Percentiles rank a stretch among this genome's conserved stretches.
Evolutionary conservation across 2,329 filamentous ascomycete genomes (phyloP).

Genomic region (Penicillium sp.): DNA sequence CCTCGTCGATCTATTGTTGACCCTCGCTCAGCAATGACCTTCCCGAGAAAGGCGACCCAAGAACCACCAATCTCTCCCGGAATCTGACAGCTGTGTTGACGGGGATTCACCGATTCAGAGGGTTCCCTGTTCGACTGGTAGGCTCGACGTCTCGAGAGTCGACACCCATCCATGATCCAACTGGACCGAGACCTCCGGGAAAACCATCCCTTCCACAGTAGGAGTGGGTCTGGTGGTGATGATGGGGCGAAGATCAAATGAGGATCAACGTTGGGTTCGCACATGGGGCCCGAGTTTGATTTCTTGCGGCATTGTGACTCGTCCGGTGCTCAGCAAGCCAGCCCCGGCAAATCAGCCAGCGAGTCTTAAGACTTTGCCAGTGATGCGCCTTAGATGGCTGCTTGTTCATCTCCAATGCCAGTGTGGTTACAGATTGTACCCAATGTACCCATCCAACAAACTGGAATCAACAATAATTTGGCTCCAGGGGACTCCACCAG

Average conservation of each 20-base stretch:
- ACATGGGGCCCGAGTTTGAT: not conserved
- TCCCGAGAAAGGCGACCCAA: not conserved
- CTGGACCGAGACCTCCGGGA: not conserved
- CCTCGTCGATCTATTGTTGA: conserved; percentile 1
- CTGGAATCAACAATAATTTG: not conserved
- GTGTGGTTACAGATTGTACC: no score
- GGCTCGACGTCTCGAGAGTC: not conserved
- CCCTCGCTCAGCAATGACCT: not conserved
- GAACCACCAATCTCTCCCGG: not conserved
- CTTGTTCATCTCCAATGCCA: not conserved
- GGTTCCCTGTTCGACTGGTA: no score
- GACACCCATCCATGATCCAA: not conserved
- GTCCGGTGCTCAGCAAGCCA: not conserved
- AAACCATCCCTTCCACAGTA: not conserved
- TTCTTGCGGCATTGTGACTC: not conserved
- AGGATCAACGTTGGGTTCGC: conserved; percentile 13
- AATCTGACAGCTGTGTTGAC: not conserved
- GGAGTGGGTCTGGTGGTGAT: conserved; percentile 1
- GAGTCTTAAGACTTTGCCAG: not conserved
- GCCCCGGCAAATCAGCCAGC: not conserved
- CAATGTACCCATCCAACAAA: no score
- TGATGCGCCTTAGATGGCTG: not conserved
- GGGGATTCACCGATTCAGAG: no score
- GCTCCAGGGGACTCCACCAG: conserved; percentile 1
- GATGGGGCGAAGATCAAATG: conserved; percentile 6